Evolutionary conservation across 2,329 filamentous ascomycete species (phyloP), one percentile per base, ranked within the genome.

Genomic region (Orbilia quercus): DNA sequence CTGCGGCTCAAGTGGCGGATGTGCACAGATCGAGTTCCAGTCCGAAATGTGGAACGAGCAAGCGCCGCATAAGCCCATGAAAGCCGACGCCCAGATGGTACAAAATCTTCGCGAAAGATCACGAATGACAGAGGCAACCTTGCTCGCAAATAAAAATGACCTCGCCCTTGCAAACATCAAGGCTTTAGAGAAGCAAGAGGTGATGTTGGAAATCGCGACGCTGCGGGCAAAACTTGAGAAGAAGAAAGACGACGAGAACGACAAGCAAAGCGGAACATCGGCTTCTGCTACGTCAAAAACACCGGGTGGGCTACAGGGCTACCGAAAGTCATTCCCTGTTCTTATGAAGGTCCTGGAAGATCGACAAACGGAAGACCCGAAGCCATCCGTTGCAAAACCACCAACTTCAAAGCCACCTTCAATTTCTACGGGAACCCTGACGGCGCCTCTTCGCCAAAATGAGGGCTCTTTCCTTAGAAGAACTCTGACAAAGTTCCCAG

Each of bases 171-270:
- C 57, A n/a, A 73, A 73, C 31, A 31, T 22, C 5, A 20, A 73
- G 18, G 60, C 60, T 9, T 20, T 60, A 11, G 50, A 60, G n/a
- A 65, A 59, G 23, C 54, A 73, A 14, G 28, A 62, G 23, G 55
- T 66, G 5, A 25, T 48, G 5, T 53, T 60, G 5, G 60, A 73
- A 20, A 73, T 73, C 34, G 20, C 45, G 4, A 34, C 69, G 1
- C 69, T 73, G 22, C 69, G 69, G 9, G 69, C 69, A 9, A 73
- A 62, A 18, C 42, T 73, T 0, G 54, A 73, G 54, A 66, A 73
- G 40, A 73, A 51, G 25, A 47, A 55, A 1, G 47, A 34, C 16
- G 50, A 54, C 20, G 47, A 22, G 11, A 18, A 22, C 1, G n/a
- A 7, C 22, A 57, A 42, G 7, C 44, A 12, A 72, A 60, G 28